Evolutionary conservation across 768 basidiomycete genomes (phyloP), one percentile per base, ranked within the genome.

Genomic region (Crucibulum laeve): DNA sequence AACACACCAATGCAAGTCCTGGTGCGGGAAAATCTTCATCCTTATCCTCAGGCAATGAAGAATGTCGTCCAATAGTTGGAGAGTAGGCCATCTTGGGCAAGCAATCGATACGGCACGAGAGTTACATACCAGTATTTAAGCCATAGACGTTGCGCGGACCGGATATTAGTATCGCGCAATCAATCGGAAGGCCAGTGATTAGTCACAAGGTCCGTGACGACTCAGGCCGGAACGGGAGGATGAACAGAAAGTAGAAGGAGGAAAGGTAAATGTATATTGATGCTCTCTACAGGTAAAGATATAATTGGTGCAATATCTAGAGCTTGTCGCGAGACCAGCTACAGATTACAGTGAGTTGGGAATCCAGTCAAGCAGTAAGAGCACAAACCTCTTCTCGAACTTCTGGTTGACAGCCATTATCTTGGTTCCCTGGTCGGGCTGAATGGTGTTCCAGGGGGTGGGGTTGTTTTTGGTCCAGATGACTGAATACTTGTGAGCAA

Each of bases 371-470:
- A 42, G 42, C 17, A 52, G 32, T 10, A 15, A 7, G 15, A 18
- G n/a, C 18, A 61, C 80, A 43, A 37, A 84, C 89, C 73, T 79
- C 70, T 81, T 84, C 5, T 83, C 74, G 53, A 91, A 89, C 53
- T 79, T 83, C 59, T 85, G 81, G 68, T 83, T 80, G 28, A 87
- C 76, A 34, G 74, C 60, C 58, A 80, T 54, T 47, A 91, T 34
- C 67, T 91, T 91, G 42, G 76, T 87, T 51, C 78, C 78, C 64
- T 92, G 81, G 56, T 84, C 73, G 28, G 74, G 81, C 60, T 87
- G 74, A 59, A 92, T 76, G 44, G 78, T 74, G 65, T 89, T 88
- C 87, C 88, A 93, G n/a, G 91, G 91, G 17, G 82, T 82, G 25
- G 90, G 90, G 73, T 94, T 93, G 61, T 35, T 76, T 53, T 76